A percentile compares a stretch with the other conserved stretches of the same genome.
phyloP scores from a whole-genome alignment of 2,329 filamentous ascomycete genomes.

The Penicillium polonicum region DNA sequence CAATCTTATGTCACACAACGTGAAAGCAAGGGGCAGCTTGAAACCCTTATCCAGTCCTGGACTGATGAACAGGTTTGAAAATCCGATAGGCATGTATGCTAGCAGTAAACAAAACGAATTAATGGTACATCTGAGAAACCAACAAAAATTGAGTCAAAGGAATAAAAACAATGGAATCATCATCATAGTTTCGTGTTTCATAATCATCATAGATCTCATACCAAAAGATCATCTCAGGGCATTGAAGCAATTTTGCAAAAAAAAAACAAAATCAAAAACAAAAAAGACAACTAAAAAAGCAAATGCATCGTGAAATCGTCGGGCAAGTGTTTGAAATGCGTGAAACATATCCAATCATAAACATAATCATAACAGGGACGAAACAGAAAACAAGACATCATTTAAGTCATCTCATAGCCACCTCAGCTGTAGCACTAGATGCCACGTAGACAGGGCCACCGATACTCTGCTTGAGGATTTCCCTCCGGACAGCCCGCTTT shows the following conservation, averaged over 20 bases:
- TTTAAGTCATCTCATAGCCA: constrained; percentile 12
- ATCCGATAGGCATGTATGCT: not conserved
- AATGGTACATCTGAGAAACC: not conserved
- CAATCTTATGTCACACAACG: constrained; percentile 1
- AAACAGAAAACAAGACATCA: not conserved
- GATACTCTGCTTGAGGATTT: constrained; percentile 56
- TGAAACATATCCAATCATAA: constrained; percentile 18
- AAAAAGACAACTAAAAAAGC: constrained; percentile 3
- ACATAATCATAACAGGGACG: constrained; percentile 3
- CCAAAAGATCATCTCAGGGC: constrained; percentile 12
- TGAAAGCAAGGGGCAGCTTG: not conserved
- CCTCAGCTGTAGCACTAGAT: constrained; percentile 29
- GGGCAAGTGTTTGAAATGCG: not conserved
- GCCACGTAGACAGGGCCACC: constrained; percentile 44
- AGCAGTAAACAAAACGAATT: not conserved
- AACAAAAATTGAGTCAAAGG: constrained; percentile 1
- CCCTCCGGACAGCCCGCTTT: constrained; percentile 52
- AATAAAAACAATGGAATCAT: constrained; percentile 3
- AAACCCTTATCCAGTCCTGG: not conserved
- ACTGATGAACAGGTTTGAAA: not conserved
- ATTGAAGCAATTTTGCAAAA: constrained; percentile 4
- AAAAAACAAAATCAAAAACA: not conserved
- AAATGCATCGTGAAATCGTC: constrained; percentile 20
- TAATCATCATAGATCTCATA: constrained; percentile 22
- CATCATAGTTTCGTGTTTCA: constrained; percentile 19